A percentile compares a stretch with the other conserved stretches of the same genome.
Evolutionary conservation across 1,284 basidiomycete genomes (phyloP).

Genomic region (Boletus hoseneyae): DNA sequence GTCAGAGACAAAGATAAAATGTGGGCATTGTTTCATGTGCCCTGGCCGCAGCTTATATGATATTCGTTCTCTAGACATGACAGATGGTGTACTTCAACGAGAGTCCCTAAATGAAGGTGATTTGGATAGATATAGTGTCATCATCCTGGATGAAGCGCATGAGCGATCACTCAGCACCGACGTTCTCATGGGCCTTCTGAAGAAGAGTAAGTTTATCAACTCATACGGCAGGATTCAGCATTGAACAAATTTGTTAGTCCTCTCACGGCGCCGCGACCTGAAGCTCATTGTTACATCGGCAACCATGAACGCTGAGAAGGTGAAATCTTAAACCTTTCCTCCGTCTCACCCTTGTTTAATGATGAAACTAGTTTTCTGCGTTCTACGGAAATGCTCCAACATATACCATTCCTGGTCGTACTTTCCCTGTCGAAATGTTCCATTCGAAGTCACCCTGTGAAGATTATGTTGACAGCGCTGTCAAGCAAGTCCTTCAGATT

Average conservation of each 20-base stretch:
- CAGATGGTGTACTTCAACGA: slow-evolving; percentile 93
- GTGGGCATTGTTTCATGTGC: slow-evolving; percentile 42
- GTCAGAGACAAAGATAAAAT: slow-evolving; percentile 92
- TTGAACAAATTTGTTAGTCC: slow-evolving; percentile 49
- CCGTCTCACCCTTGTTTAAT: neutral
- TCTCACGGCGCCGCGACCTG: slow-evolving; percentile 87
- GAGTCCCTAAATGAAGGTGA: slow-evolving; percentile 97
- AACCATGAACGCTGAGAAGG: slow-evolving; percentile 99
- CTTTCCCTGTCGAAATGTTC: slow-evolving; percentile 96
- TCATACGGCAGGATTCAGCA: neutral
- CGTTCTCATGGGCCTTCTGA: slow-evolving; percentile 92
- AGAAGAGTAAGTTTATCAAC: slow-evolving; percentile 68
- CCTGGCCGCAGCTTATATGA: slow-evolving; percentile 3
- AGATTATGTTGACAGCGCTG: slow-evolving; percentile 97
- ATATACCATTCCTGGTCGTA: slow-evolving; percentile 97
- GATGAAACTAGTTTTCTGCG: slow-evolving; percentile 69
- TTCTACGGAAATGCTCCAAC: slow-evolving; percentile 96
- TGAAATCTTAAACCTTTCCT: slow-evolving; percentile 26
- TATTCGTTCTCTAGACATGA: slow-evolving; percentile 71
- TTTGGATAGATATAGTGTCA: slow-evolving; percentile 90
- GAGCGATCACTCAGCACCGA: slow-evolving; percentile 96
- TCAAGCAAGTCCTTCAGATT: slow-evolving; percentile 97
- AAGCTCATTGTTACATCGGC: slow-evolving; percentile 98
- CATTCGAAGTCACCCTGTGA: slow-evolving; percentile 97
- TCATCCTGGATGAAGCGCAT: slow-evolving; percentile 97